Percentiles rank a stretch among this genome's conserved stretches.
Evolutionary conservation across 345 rosid genomes (phyloP).

Genomic region (Turritis glabra): DNA sequence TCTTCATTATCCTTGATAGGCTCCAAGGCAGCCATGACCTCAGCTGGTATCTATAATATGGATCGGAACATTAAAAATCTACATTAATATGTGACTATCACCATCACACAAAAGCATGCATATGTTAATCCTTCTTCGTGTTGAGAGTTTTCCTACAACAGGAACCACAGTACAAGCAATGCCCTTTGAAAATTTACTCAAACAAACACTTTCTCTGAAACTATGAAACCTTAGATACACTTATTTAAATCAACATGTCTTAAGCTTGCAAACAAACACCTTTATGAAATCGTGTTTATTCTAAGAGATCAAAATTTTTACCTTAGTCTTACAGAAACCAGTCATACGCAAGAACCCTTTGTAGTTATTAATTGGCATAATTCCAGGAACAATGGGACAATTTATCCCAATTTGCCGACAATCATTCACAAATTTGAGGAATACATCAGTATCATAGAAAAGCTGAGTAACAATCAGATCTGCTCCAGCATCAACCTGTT

Average conservation of each 20-base stretch:
- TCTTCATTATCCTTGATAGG: constrained; percentile 98
- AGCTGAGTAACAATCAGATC: constrained; percentile 86
- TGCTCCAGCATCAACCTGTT: constrained; percentile 94
- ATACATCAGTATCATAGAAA: constrained; percentile 86
- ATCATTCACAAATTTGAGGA: constrained; percentile 89
- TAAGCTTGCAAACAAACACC: neutral
- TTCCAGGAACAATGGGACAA: constrained; percentile 94
- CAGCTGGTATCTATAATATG: constrained; percentile 70
- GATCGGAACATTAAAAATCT: neutral
- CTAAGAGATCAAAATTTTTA: constrained; percentile 3
- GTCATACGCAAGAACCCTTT: constrained; percentile 92
- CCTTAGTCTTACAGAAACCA: constrained; percentile 97
- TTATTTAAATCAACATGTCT: neutral
- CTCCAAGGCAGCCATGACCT: constrained; percentile 80
- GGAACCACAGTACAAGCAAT: neutral
- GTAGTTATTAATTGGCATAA: constrained; percentile 94
- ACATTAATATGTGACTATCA: neutral
- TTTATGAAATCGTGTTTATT: neutral
- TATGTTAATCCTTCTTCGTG: neutral
- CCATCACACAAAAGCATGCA: constrained; percentile 5
- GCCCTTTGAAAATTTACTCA: neutral
- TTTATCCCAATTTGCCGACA: constrained; percentile 87
- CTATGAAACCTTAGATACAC: constrained; percentile 1
- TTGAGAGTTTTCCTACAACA: neutral
- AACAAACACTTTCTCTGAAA: neutral